Conservation (phyloP, 1,139 yeast genomes). For the Geotrichum carabidarum region DNA sequence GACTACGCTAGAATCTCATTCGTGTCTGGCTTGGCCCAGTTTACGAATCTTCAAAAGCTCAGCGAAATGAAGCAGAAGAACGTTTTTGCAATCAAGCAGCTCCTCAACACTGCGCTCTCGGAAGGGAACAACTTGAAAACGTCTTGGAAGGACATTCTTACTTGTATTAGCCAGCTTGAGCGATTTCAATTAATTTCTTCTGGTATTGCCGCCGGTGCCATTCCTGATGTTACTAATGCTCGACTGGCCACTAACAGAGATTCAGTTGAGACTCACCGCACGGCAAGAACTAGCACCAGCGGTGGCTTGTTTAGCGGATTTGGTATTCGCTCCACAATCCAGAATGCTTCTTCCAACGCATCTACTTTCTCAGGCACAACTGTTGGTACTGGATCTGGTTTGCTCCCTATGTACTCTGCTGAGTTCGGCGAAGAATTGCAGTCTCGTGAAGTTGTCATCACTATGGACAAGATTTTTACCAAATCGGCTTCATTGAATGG, state of each 20-base stretch:
- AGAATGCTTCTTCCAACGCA: slow-evolving; percentile 27
- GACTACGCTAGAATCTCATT: slow-evolving; percentile 88
- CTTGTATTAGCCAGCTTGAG: slow-evolving; percentile 84
- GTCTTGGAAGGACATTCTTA: slow-evolving; percentile 81
- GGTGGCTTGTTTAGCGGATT: slow-evolving; percentile 15
- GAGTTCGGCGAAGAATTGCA: slow-evolving; percentile 58
- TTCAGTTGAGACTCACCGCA: slow-evolving; percentile 42
- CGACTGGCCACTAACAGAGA: slow-evolving; percentile 50
- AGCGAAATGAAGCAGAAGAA: slow-evolving; percentile 77
- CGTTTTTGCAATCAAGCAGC: slow-evolving; percentile 70
- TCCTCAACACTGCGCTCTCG: slow-evolving; percentile 70
- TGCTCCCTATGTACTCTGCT: slow-evolving; percentile 37
- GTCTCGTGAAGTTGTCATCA: slow-evolving; percentile 73
- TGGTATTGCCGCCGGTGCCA: slow-evolving; percentile 76
- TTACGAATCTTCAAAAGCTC: slow-evolving; percentile 71
- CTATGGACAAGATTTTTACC: slow-evolving; percentile 82
- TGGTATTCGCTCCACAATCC: slow-evolving; percentile 41
- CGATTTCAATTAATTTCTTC: slow-evolving; percentile 82
- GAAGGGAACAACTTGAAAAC: slow-evolving; percentile 69
- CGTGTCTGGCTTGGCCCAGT: slow-evolving; percentile 84
- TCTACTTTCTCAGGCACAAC: slow-evolving; percentile 1
- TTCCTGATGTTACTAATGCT: slow-evolving; percentile 82
- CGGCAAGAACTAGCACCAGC: slow-evolving; percentile 10
- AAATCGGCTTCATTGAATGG: slow-evolving; percentile 77
- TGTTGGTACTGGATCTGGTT: slow-evolving; percentile 5